Percentiles rank a stretch among this genome's conserved stretches.
phyloP scores from a whole-genome alignment of 192 early-diverging fungal species.

The Coemansia sp. region DNA sequence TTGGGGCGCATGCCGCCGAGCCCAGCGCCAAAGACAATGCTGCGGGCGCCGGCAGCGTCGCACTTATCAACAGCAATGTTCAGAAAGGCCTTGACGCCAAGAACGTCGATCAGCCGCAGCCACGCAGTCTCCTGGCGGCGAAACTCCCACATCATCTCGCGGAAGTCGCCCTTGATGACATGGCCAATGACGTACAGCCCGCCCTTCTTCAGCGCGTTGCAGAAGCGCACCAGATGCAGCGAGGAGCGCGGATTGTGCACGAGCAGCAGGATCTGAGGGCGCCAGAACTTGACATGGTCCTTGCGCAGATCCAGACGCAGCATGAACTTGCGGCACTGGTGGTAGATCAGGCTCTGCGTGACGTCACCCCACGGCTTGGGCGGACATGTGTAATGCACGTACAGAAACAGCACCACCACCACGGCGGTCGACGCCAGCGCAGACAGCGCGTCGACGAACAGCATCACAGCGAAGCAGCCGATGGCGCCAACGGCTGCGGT shows the following conservation, averaged over 20 bases:
- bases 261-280: conserved; percentile 69
- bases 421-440: conserved; percentile 58
- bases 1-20: conserved; percentile 72
- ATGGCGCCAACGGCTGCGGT: conserved; percentile 62
- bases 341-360: conserved; percentile 70
- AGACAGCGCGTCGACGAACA: conserved; percentile 58
- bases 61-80: conserved; percentile 58
- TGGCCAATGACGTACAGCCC: conserved; percentile 70
- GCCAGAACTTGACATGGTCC: conserved; percentile 74
- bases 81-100: conserved; percentile 67
- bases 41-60: conserved; percentile 59
- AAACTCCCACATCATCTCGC: conserved; percentile 56
- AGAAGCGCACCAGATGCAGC: conserved; percentile 64
- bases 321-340: conserved; percentile 73
- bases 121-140: conserved; percentile 59
- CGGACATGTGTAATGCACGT: conserved; percentile 67
- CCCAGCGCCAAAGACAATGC: conserved; percentile 64
- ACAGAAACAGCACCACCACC: conserved; percentile 60
- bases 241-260: conserved; percentile 64
- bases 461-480: conserved; percentile 59
- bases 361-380: conserved; percentile 76
- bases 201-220: conserved; percentile 72
- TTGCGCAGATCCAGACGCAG: conserved; percentile 65
- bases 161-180: conserved; percentile 59
- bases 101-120: conserved; percentile 63